phyloP scores from a whole-genome alignment of 176 grass and related monocot genomes.

The Echinochloa phyllopogon region DNA sequence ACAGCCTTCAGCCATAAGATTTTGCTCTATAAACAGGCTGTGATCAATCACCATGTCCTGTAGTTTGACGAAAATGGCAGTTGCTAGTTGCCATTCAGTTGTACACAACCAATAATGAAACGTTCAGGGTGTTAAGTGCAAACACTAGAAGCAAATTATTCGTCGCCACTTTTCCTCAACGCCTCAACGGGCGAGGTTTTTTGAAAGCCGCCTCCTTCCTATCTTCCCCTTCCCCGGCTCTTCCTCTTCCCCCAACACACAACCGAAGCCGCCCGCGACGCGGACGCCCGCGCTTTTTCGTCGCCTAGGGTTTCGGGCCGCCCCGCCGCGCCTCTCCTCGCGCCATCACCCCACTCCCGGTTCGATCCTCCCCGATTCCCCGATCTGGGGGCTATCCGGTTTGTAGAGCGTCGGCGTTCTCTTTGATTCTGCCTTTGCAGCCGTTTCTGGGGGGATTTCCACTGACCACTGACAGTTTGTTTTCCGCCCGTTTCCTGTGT shows the following conservation, averaged over 20 bases:
- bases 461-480: conserved; percentile 16
- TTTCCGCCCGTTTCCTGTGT: neutral
- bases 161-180: conserved; percentile 54
- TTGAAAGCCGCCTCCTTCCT: conserved; percentile 59
- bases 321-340: neutral
- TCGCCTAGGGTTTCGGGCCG: conserved; percentile 67
- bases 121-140: neutral
- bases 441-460: conserved; percentile 20
- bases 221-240: conserved; percentile 9
- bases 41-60: neutral
- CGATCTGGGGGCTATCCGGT: conserved; percentile 43
- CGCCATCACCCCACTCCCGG: neutral
- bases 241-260: conserved; percentile 27
- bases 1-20: neutral
- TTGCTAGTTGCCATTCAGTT: neutral
- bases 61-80: neutral
- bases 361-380: conserved; percentile 34
- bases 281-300: conserved; percentile 40
- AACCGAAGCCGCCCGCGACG: conserved; percentile 40
- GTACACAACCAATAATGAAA: neutral
- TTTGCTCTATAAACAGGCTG: neutral
- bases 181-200: conserved; percentile 91
- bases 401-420: conserved; percentile 23
- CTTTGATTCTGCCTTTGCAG: neutral
- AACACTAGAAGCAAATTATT: conserved; percentile 24